A percentile compares a stretch with the other conserved stretches of the same genome.
phyloP scores from a whole-genome alignment of 257 asterid species.

The Solanum sejunctum region DNA sequence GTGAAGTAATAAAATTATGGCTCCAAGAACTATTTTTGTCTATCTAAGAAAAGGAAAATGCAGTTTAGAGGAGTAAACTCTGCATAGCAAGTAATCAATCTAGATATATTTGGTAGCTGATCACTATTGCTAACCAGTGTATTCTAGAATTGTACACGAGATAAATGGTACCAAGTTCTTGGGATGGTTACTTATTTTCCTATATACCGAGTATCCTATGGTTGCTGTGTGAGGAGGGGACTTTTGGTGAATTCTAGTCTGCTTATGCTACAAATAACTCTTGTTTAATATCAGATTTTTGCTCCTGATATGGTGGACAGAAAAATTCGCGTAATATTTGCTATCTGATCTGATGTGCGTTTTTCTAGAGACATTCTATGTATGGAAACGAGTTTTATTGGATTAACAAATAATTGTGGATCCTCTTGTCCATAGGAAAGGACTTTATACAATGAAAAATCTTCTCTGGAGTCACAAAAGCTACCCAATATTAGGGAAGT shows the following conservation, averaged over 20 bases:
- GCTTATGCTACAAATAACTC: not conserved
- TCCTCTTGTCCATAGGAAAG: not conserved
- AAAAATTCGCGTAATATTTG: not conserved
- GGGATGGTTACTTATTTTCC: not conserved
- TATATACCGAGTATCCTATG: not conserved
- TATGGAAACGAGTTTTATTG: not conserved
- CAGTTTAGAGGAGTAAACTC: not conserved
- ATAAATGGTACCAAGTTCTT: not conserved
- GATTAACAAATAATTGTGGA: not conserved
- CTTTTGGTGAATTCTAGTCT: not conserved
- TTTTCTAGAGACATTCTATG: not conserved
- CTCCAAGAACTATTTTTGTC: not conserved
- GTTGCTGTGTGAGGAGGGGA: not conserved
- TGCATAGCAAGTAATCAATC: not conserved
- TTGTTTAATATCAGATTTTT: not conserved
- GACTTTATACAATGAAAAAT: not conserved
- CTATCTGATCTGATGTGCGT: not conserved
- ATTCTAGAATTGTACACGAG: not conserved
- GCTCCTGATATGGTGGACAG: not conserved
- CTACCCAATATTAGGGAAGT: not conserved
- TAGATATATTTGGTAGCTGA: not conserved
- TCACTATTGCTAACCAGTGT: not conserved
- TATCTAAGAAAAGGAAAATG: not conserved
- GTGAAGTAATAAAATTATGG: not conserved
- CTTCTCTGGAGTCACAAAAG: not conserved